These are phyloP conservation scores for Gossypium trilobum DNA, from an alignment of 441 rosid species.

Conservation along the genomic window DNA sequence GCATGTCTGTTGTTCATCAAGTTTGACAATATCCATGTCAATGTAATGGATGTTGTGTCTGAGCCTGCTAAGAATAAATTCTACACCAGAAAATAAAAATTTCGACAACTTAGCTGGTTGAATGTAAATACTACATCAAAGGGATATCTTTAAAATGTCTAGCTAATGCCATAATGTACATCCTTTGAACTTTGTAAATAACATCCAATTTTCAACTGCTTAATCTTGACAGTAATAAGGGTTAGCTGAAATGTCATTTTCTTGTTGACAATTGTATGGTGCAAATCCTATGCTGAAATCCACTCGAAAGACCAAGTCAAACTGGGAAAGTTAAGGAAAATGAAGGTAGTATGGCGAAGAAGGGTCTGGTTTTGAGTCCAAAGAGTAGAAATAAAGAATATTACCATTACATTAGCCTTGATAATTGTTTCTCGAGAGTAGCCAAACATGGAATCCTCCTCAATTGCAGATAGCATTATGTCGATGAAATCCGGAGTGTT, in stretches of 20 bases:
- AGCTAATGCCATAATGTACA: neutral
- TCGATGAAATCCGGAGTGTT: constrained; percentile 31
- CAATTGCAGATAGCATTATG: constrained; percentile 19
- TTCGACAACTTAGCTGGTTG: constrained; percentile 17
- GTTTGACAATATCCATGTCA: constrained; percentile 25
- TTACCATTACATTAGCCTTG: constrained; percentile 35
- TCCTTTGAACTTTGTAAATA: neutral
- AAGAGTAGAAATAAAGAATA: constrained; percentile 1
- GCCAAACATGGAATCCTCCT: constrained; percentile 20
- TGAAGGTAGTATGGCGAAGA: no score
- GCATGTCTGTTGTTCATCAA: constrained; percentile 18
- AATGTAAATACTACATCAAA: neutral
- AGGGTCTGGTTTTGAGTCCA: no score
- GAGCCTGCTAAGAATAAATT: constrained; percentile 21
- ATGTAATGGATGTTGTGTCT: constrained; percentile 18
- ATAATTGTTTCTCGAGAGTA: constrained; percentile 23
- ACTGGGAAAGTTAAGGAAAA: neutral
- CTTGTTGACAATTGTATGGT: neutral
- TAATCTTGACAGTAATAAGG: neutral
- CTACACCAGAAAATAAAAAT: constrained; percentile 12
- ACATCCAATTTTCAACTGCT: neutral
- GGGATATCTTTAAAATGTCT: neutral
- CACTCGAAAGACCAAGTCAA: neutral
- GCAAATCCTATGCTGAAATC: neutral
- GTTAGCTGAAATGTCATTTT: neutral